Conservation (phyloP, 805 yeast species). For the Kodamaea neixiangensis region DNA sequence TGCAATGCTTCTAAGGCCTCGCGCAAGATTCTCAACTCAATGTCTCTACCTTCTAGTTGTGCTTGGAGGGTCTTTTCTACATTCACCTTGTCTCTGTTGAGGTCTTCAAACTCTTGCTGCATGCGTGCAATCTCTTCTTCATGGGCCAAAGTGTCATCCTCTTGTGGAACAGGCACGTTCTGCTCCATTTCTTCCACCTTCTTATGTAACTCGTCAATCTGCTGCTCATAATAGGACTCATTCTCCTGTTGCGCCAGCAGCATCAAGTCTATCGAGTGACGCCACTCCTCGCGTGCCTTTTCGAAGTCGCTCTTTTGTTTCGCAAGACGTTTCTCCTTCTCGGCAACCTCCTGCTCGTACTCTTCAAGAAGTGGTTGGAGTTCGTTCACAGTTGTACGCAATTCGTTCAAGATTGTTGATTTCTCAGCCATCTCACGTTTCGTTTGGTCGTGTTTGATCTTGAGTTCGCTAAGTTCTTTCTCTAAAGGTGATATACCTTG, state of each 20-base stretch:
- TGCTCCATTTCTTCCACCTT: conserved; percentile 11
- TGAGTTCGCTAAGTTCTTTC: conserved; percentile 22
- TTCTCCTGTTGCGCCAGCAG: conserved; percentile 57
- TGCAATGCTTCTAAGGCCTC: conserved; percentile 12
- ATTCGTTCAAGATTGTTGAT: conserved; percentile 46
- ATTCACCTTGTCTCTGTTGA: conserved; percentile 15
- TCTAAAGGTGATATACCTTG: not conserved
- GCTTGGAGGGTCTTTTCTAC: conserved; percentile 17
- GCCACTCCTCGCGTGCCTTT: conserved; percentile 56
- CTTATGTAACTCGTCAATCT: conserved; percentile 38
- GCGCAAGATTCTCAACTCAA: conserved; percentile 13
- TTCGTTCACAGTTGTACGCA: conserved; percentile 50
- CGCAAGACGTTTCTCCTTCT: conserved; percentile 48
- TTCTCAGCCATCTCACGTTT: conserved; percentile 41
- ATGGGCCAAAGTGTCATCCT: not conserved
- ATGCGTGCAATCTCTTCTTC: conserved; percentile 13
- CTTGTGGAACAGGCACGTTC: not conserved
- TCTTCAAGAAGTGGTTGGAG: conserved; percentile 49
- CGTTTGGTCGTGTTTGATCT: conserved; percentile 22
- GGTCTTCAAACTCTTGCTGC: conserved; percentile 13
- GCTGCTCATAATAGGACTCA: conserved; percentile 49
- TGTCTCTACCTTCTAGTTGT: conserved; percentile 15
- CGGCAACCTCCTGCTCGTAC: conserved; percentile 44
- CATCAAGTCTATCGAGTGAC: conserved; percentile 57
- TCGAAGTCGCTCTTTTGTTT: conserved; percentile 52